These are phyloP conservation scores for Nemania sp. DNA, from an alignment of 2,329 filamentous ascomycete species.

Conservation along the genomic window DNA sequence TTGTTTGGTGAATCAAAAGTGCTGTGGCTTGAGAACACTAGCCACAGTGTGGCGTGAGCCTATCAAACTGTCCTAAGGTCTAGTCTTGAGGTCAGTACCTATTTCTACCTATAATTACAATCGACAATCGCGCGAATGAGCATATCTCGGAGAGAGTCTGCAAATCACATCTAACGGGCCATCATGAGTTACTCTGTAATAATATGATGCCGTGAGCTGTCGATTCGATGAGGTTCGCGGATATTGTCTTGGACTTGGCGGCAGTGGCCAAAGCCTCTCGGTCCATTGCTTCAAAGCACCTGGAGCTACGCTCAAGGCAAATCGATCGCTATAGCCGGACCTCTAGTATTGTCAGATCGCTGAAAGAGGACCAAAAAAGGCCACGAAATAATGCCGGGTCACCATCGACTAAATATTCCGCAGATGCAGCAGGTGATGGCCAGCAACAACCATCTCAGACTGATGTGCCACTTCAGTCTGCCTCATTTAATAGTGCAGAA, in stretches of 20 bases:
- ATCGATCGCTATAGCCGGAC: slow-evolving; percentile 54
- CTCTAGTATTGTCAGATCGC: slow-evolving; percentile 47
- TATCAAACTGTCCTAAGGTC: slow-evolving; percentile 2
- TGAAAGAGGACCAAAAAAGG: slow-evolving; percentile 34
- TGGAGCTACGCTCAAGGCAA: slow-evolving; percentile 59
- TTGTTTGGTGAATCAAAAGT: too few species aligned
- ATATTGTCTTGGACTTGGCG: slow-evolving; percentile 68
- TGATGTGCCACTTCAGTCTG: not conserved
- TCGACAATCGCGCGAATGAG: not conserved
- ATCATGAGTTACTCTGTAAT: slow-evolving; percentile 9
- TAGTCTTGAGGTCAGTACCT: slow-evolving; percentile 24
- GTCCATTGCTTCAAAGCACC: slow-evolving; percentile 65
- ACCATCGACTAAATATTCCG: not conserved
- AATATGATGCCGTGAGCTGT: slow-evolving; percentile 19
- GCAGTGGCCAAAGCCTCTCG: slow-evolving; percentile 71
- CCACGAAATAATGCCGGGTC: not conserved
- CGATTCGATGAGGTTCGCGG: slow-evolving; percentile 61
- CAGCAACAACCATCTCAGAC: slow-evolving; percentile 7
- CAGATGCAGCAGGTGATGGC: slow-evolving; percentile 7
- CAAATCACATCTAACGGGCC: not conserved
- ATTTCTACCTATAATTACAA: slow-evolving; percentile 9
- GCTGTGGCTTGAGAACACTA: slow-evolving; percentile 1
- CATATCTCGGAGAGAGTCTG: not conserved
- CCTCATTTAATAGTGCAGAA: not conserved
- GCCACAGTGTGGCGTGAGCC: slow-evolving; percentile 37